Conservation (phyloP, 192 early-diverging fungal genomes). For the Fimicolochytrium jonesii region DNA sequence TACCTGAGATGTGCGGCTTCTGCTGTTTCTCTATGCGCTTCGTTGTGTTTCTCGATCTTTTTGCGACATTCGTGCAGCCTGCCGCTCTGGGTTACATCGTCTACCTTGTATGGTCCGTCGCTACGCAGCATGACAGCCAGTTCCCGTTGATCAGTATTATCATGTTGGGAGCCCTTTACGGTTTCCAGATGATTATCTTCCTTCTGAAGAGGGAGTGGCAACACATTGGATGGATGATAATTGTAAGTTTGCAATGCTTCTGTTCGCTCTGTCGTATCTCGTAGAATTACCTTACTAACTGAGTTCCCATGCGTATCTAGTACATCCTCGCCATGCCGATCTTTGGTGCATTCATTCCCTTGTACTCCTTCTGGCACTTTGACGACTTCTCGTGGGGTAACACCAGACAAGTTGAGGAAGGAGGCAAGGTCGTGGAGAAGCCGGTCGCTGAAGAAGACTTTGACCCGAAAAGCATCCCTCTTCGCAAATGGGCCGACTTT, state of each 20-base stretch:
- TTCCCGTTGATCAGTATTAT: constrained; percentile 77
- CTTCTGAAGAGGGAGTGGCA: constrained; percentile 62
- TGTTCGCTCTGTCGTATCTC: constrained; percentile 4
- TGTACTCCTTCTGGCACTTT: constrained; percentile 98
- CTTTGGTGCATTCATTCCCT: constrained; percentile 87
- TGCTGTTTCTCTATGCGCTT: constrained; percentile 98
- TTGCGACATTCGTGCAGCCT: constrained; percentile 77
- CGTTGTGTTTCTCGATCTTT: constrained; percentile 88
- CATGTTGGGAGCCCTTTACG: constrained; percentile 79
- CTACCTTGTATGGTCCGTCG: constrained; percentile 72
- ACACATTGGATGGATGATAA: constrained; percentile 81
- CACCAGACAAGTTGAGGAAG: constrained; percentile 88
- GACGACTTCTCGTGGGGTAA: constrained; percentile 99
- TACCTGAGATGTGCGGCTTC: constrained; percentile 89
- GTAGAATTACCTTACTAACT: background rate
- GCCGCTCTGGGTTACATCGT: constrained; percentile 51
- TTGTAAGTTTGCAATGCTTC: no score
- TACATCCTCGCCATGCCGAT: constrained; percentile 88
- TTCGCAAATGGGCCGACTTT: constrained; percentile 82
- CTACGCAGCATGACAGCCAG: constrained; percentile 35
- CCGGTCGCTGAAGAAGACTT: constrained; percentile 63
- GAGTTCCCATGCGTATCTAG: constrained; percentile 26
- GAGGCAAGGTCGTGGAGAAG: constrained; percentile 47
- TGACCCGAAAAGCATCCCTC: constrained; percentile 74
- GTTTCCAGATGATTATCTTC: constrained; percentile 83